Evolutionary conservation across 352 stramenopile species (phyloP).

Genomic region (Pilasporangium apinafurcum): DNA sequence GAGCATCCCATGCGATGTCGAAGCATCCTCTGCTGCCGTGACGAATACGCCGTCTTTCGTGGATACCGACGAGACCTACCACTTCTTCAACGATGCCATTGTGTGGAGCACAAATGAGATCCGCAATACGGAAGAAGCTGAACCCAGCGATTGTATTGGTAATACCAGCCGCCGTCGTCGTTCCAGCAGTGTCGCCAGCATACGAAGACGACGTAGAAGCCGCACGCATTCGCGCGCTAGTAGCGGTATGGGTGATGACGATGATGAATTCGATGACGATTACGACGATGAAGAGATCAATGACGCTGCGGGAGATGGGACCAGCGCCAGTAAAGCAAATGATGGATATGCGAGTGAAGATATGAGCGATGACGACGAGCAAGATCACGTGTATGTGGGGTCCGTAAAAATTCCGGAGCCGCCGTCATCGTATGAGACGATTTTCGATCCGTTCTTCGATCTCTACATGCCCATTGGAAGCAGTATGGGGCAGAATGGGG

Average conservation of each 20-base stretch:
- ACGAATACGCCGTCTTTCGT: slow-evolving; percentile 17
- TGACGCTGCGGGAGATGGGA: too few relatives aligned
- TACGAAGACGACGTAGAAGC: slow-evolving; percentile 5
- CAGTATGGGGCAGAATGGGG: slow-evolving; percentile 1
- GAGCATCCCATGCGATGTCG: slow-evolving; percentile 1
- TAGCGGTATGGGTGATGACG: slow-evolving; percentile 15
- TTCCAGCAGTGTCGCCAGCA: slow-evolving; percentile 8
- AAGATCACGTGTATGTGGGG: slow-evolving; percentile 1
- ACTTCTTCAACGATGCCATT: slow-evolving; percentile 62
- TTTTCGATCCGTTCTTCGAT: slow-evolving; percentile 53
- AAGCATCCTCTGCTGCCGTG: neutral
- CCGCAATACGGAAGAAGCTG: slow-evolving; percentile 17
- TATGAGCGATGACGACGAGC: slow-evolving; percentile 12
- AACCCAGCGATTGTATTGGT: too few relatives aligned
- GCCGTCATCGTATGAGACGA: slow-evolving; percentile 28
- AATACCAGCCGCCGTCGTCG: slow-evolving; percentile 5
- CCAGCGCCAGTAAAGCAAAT: too few relatives aligned
- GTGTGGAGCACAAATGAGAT: slow-evolving; percentile 62
- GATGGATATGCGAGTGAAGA: slow-evolving; percentile 10
- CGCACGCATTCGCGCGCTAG: too few relatives aligned
- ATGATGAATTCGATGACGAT: slow-evolving; percentile 15
- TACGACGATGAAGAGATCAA: slow-evolving; percentile 26
- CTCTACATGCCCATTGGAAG: slow-evolving; percentile 45
- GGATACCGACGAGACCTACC: slow-evolving; percentile 51
- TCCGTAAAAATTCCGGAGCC: slow-evolving; percentile 7